Percentiles rank a stretch among this genome's conserved stretches.
phyloP scores from a whole-genome alignment of 2,329 filamentous ascomycete species.

The Dactylellina sp. region DNA sequence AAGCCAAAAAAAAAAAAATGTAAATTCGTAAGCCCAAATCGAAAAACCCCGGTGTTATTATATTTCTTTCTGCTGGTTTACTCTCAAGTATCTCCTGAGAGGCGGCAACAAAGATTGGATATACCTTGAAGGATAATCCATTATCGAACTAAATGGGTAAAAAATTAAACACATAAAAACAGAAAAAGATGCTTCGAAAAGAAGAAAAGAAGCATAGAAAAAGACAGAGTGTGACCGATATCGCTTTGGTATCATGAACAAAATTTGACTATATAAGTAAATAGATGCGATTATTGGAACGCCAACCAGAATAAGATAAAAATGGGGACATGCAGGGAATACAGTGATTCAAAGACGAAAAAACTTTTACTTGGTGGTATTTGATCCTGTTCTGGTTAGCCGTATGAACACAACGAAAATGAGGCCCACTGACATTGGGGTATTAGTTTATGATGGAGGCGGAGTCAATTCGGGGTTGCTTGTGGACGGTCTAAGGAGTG shows the following conservation, averaged over 20 bases:
- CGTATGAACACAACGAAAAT: background rate
- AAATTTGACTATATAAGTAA: background rate
- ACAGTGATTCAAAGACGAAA: slow-evolving; percentile 11
- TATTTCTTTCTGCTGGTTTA: too few species aligned
- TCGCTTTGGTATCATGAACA: slow-evolving; percentile 28
- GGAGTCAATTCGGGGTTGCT: slow-evolving; percentile 16
- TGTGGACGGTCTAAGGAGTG: slow-evolving; percentile 19
- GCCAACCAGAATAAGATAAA: slow-evolving; percentile 1
- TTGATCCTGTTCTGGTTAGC: background rate
- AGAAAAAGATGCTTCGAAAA: background rate
- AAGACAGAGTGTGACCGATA: background rate
- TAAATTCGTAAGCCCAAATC: too few species aligned
- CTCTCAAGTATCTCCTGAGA: too few species aligned
- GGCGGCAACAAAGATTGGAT: too few species aligned
- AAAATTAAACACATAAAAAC: too few species aligned
- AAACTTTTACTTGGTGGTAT: background rate
- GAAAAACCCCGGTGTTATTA: too few species aligned
- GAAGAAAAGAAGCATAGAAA: slow-evolving; percentile 3
- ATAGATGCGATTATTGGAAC: background rate
- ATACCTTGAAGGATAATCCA: too few species aligned
- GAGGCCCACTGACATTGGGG: background rate
- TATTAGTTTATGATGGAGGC: background rate
- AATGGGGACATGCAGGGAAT: background rate
- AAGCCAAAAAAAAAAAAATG: too few species aligned
- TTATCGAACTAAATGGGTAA: too few species aligned